Percentiles rank a stretch among this genome's conserved stretches.
These are phyloP conservation scores for Diaporthe citriasiana DNA, from an alignment of 2,329 filamentous ascomycete species.

Conservation along the genomic window DNA sequence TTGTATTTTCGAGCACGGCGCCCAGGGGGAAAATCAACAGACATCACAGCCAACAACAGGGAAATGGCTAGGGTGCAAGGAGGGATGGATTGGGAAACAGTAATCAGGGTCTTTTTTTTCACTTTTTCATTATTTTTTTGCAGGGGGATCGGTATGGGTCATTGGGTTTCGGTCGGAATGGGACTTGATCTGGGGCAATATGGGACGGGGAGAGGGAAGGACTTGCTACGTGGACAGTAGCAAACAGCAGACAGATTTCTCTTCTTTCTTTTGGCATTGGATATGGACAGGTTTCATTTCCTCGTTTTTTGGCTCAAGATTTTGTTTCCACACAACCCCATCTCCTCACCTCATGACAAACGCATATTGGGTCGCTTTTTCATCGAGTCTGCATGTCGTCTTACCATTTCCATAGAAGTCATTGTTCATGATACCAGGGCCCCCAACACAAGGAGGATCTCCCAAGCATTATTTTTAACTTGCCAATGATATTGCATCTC, in stretches of 20 bases:
- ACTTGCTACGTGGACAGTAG: slow-evolving; percentile 24
- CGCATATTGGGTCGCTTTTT: slow-evolving; percentile 18
- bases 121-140: background rate
- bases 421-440: slow-evolving; percentile 42
- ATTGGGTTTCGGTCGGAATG: slow-evolving; percentile 8
- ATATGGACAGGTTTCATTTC: slow-evolving; percentile 28
- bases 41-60: slow-evolving; percentile 26
- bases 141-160: background rate
- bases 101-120: slow-evolving; percentile 12
- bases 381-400: slow-evolving; percentile 27
- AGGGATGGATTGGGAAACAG: slow-evolving; percentile 22
- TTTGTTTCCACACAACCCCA: slow-evolving; percentile 11
- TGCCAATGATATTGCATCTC: slow-evolving; percentile 19
- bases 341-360: slow-evolving; percentile 19
- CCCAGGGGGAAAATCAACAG: slow-evolving; percentile 25
- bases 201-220: background rate
- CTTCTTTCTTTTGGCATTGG: slow-evolving; percentile 27
- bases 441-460: slow-evolving; percentile 30
- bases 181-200: slow-evolving; percentile 13
- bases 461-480: slow-evolving; percentile 36
- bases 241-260: slow-evolving; percentile 28
- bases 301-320: slow-evolving; percentile 43
- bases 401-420: slow-evolving; percentile 36
- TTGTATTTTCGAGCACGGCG: slow-evolving; percentile 35
- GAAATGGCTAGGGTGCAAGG: slow-evolving; percentile 32